Percentiles rank a stretch among this genome's conserved stretches.
phyloP scores from a whole-genome alignment of 2,329 filamentous ascomycete genomes.

The Exophiala calicioides region DNA sequence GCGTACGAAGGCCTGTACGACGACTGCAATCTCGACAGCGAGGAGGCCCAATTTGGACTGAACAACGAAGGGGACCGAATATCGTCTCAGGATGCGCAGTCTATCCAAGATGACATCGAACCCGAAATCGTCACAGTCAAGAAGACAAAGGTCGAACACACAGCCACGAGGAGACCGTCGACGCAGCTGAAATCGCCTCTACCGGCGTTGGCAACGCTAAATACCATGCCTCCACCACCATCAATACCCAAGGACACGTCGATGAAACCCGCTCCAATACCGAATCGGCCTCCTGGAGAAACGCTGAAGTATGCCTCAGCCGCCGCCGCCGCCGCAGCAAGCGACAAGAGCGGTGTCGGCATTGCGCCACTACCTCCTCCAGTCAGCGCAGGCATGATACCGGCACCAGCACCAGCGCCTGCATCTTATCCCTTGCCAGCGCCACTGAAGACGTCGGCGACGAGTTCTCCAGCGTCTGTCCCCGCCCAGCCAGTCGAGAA shows the following conservation, averaged over 20 bases:
- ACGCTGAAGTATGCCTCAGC: slow-evolving; percentile 96
- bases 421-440: slow-evolving; percentile 49
- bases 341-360: slow-evolving; percentile 82
- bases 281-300: slow-evolving; percentile 81
- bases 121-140: slow-evolving; percentile 56
- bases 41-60: slow-evolving; percentile 86
- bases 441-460: slow-evolving; percentile 56
- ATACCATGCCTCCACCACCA: slow-evolving; percentile 54
- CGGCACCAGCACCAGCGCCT: no score
- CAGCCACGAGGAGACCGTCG: slow-evolving; percentile 70
- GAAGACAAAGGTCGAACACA: slow-evolving; percentile 59
- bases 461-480: slow-evolving; percentile 56
- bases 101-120: slow-evolving; percentile 75
- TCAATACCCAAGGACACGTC: slow-evolving; percentile 54
- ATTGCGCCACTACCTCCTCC: slow-evolving; percentile 93
- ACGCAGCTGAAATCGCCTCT: slow-evolving; percentile 90
- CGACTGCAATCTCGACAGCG: slow-evolving; percentile 86
- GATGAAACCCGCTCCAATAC: slow-evolving; percentile 93
- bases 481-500: slow-evolving; percentile 52
- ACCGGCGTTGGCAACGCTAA: slow-evolving; percentile 80
- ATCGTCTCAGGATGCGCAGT: slow-evolving; percentile 95
- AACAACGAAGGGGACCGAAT: slow-evolving; percentile 76
- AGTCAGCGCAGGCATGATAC: slow-evolving; percentile 65
- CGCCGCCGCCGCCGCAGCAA: slow-evolving; percentile 87
- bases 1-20: slow-evolving; percentile 89